Conservation (phyloP, 306 rosid species). For the Carpinus viminea region DNA sequence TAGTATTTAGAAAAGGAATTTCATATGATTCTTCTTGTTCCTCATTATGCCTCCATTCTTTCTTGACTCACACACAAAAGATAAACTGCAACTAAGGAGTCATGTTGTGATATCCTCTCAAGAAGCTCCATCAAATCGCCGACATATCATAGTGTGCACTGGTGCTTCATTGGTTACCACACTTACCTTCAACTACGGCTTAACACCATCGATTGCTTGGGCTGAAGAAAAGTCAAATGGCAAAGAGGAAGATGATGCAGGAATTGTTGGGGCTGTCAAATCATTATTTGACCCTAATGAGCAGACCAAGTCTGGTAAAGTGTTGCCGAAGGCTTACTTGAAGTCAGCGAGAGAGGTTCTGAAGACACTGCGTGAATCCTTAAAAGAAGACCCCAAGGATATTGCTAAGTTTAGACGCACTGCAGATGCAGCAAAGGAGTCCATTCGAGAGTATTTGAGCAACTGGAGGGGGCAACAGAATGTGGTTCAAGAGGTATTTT, state of each 20-base stretch:
- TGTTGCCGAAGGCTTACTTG: slow-evolving; percentile 83
- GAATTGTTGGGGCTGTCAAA: slow-evolving; percentile 62
- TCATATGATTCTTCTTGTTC: not conserved
- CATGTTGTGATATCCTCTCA: slow-evolving; percentile 39
- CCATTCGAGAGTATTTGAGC: slow-evolving; percentile 78
- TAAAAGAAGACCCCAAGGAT: slow-evolving; percentile 62
- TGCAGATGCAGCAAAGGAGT: slow-evolving; percentile 95
- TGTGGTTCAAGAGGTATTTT: slow-evolving; percentile 61
- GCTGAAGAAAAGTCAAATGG: slow-evolving; percentile 55
- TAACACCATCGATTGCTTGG: slow-evolving; percentile 37
- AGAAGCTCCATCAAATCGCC: slow-evolving; percentile 49
- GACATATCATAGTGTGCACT: slow-evolving; percentile 38
- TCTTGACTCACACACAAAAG: slow-evolving; percentile 53
- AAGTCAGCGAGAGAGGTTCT: slow-evolving; percentile 79
- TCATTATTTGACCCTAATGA: slow-evolving; percentile 73
- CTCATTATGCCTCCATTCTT: slow-evolving; percentile 11
- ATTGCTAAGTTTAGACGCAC: slow-evolving; percentile 73
- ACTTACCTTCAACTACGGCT: slow-evolving; percentile 43
- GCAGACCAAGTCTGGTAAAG: slow-evolving; percentile 71
- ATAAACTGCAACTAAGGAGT: slow-evolving; percentile 53
- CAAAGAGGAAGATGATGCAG: slow-evolving; percentile 51
- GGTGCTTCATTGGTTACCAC: slow-evolving; percentile 43
- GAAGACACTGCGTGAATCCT: slow-evolving; percentile 77
- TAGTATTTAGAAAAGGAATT: no score
- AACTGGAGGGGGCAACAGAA: slow-evolving; percentile 75